Evolutionary conservation across 2,329 filamentous ascomycete species (phyloP), one percentile per base, ranked within the genome.

Genomic region (Alternaria alternata): DNA sequence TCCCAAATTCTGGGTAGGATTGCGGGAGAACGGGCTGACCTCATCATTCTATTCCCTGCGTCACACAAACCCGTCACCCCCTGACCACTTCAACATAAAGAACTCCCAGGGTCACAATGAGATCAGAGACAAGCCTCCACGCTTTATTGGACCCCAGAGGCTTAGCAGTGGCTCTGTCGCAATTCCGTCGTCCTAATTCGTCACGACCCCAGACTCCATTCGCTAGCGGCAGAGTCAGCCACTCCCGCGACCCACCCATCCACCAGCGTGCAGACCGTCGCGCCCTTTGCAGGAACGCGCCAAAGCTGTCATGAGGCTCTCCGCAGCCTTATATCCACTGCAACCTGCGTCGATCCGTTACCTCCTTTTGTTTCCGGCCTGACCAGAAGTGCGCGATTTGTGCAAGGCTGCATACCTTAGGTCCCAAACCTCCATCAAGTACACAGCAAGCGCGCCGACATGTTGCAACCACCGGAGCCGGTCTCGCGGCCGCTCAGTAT

Each of bases 401-500:
- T 55, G 47, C 58, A 57, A 61, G 43, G 20, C 49, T 51, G 49
- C 22, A 51, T 47, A 36, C 55, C 59, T 28, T 43, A 47, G 48
- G 30, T 63, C 47, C 62, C 32, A 36, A 51, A 57, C 56, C 56
- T 28, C 51, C 51, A 32, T 16, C 51, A 64, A 61, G 63, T 60
- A 67, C 38, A 63, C 51, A 64, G 57, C 63, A 59, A 56, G 59
- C 59, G 62, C 65, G 57, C 58, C 57, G 28, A 57, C 59, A 74
- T 73, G 68, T 66, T 77, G 26, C 68, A 70, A 59, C 71, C 66
- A 52, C 70, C 74, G 41, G 68, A 72, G 57, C 66, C 69, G 58
- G 69, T 69, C 34, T 68, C 69, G 53, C 66, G 75, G 58, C 72
- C 75, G 55, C 65, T 73, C 46, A 77, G 74, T 61, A 69, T 79